Evolutionary conservation across 352 stramenopile genomes (phyloP), one percentile per base, ranked within the genome.

Genomic region (Globisporangium nunn): DNA sequence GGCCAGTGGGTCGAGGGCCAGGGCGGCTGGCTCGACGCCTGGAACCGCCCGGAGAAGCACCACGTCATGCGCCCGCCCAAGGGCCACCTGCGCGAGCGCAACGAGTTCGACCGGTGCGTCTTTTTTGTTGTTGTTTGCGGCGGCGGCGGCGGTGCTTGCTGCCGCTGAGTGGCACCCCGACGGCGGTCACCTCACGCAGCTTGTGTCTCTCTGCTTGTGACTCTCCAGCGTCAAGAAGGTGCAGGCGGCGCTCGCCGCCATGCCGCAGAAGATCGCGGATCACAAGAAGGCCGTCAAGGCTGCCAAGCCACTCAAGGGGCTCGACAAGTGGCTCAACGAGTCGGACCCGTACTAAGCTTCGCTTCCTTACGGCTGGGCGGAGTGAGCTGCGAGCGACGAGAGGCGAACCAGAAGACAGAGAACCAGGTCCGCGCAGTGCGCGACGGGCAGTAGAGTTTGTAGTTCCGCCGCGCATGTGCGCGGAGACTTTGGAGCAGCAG

Each of bases 261-360:
- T 95, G 85, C 81, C 82, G 35, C 67, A 62, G 65, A 95, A 95
- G 78, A 85, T 95, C 59, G 81, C 78, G 37, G 85, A 92, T 10
- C 85, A 95, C 71, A 91, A 91, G 74, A 92, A 92, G 66, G 74
- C 81, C 2, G 52, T 93, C 45, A 87, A 91, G 69, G 68, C 77
- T 54, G 59, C 82, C 53, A 95, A 95, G 69, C 85, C 85, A 15
- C 73, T 95, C 61, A 88, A 89, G 70, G 85, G 85, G 33, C 72
- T 95, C 29, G 82, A 95, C 62, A 92, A 93, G 70, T 95, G 85
- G 85, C 75, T 95, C 44, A 92, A 87, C 64, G 85, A 95, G 67
- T 78, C 50, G 60, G 76, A 91, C 58, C 73, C 75, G 52, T 94
- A 92, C 71, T 93, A 88, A 50, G 46, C 12, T 4, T 12, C 37